Conservation (phyloP, 2,329 filamentous ascomycete species). For the Xylariales sp. region DNA sequence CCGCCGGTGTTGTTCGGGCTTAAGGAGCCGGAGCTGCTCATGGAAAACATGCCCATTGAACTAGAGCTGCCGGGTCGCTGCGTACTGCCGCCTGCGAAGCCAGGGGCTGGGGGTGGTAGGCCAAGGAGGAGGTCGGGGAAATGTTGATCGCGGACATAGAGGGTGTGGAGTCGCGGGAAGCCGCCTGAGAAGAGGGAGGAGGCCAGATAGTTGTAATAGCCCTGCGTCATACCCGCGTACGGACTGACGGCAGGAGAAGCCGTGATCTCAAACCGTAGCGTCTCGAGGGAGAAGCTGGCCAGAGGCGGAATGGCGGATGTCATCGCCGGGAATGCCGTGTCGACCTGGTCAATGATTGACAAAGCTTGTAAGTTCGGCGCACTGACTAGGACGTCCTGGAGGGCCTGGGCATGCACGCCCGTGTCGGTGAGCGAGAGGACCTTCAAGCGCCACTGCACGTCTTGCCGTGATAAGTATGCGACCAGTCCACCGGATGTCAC, state of each 20-base stretch:
- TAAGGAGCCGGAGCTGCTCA: slow-evolving; percentile 21
- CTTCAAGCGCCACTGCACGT: slow-evolving; percentile 56
- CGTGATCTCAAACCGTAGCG: slow-evolving; percentile 79
- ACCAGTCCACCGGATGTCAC: slow-evolving; percentile 69
- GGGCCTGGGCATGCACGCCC: slow-evolving; percentile 57
- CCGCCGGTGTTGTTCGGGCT: slow-evolving; percentile 16
- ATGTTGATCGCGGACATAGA: slow-evolving; percentile 81
- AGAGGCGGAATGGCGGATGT: slow-evolving; percentile 55
- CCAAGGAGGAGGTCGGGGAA: slow-evolving; percentile 76
- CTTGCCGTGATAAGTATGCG: slow-evolving; percentile 59
- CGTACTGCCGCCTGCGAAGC: slow-evolving; percentile 33
- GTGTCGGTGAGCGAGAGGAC: slow-evolving; percentile 69
- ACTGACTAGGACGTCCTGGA: slow-evolving; percentile 57
- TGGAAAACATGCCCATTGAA: slow-evolving; percentile 23
- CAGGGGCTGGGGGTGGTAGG: slow-evolving; percentile 58
- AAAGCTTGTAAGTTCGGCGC: slow-evolving; percentile 55
- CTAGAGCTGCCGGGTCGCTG: slow-evolving; percentile 32
- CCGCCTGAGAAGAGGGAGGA: slow-evolving; percentile 73
- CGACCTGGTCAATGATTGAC: slow-evolving; percentile 47
- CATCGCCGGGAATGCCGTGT: slow-evolving; percentile 44
- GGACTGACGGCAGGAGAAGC: slow-evolving; percentile 52
- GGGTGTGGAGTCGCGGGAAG: slow-evolving; percentile 66
- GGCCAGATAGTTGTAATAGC: slow-evolving; percentile 82
- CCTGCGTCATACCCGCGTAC: slow-evolving; percentile 49
- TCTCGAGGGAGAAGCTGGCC: slow-evolving; percentile 62